Conservation (phyloP, 23 red algal genomes). For the Gracilaria caudata region DNA sequence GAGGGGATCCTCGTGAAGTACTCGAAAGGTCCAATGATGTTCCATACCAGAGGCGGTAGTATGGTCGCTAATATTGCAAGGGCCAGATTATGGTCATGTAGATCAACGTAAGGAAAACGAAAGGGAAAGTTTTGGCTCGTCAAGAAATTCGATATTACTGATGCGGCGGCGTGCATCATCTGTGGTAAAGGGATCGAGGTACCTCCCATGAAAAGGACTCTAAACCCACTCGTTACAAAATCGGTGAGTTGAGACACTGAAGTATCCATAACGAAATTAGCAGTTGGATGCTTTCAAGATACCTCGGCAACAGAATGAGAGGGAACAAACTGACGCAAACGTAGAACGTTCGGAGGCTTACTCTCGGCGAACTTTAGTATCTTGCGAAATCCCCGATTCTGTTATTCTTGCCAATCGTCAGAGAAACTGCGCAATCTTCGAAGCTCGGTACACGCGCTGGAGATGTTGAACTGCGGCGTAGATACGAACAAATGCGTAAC, state of each 20-base stretch:
- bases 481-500: too few species aligned
- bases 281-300: neutral
- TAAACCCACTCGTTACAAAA: neutral
- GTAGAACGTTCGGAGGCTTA: too few species aligned
- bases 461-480: too few species aligned
- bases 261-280: neutral
- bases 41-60: constrained; percentile 88
- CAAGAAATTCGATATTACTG: neutral
- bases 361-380: too few species aligned
- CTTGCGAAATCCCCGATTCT: too few species aligned
- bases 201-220: constrained; percentile 17
- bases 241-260: neutral
- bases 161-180: constrained; percentile 7
- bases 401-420: too few species aligned
- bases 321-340: neutral
- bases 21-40: constrained; percentile 77
- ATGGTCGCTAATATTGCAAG: constrained; percentile 77
- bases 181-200: constrained; percentile 13
- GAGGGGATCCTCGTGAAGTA: constrained; percentile 71
- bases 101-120: constrained; percentile 46
- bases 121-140: constrained; percentile 1
- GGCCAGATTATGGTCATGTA: constrained; percentile 64
- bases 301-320: neutral
- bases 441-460: too few species aligned
- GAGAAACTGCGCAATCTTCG: too few species aligned